Conservation (phyloP, 305 asterid genomes). For the Striga hermonthica region DNA sequence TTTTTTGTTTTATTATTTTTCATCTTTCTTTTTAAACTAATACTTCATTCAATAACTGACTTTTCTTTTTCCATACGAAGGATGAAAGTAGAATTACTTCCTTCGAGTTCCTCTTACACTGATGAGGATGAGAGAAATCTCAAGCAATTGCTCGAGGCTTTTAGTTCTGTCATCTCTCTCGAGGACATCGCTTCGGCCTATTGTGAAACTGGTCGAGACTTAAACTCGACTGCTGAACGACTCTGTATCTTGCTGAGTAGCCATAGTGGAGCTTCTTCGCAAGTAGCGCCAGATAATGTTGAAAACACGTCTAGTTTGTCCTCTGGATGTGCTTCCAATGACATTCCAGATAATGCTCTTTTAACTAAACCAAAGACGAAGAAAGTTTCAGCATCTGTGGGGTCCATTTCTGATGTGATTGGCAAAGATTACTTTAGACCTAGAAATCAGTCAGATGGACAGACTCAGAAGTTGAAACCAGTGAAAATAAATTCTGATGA, state of each 20-base stretch:
- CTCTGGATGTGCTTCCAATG: slow-evolving; percentile 35
- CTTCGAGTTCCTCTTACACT: slow-evolving; percentile 37
- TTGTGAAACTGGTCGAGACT: slow-evolving; percentile 47
- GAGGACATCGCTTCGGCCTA: slow-evolving; percentile 75
- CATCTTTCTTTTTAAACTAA: slow-evolving; percentile 1
- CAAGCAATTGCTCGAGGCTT: slow-evolving; percentile 53
- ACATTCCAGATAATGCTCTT: slow-evolving; percentile 28
- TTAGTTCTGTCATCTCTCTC: slow-evolving; percentile 66
- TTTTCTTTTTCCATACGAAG: slow-evolving; percentile 31
- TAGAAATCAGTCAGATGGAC: slow-evolving; percentile 38
- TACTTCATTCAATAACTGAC: not conserved
- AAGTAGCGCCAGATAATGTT: slow-evolving; percentile 35
- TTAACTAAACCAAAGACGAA: slow-evolving; percentile 40
- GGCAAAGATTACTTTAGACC: slow-evolving; percentile 50
- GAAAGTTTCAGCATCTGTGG: slow-evolving; percentile 56
- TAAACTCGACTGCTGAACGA: slow-evolving; percentile 39
- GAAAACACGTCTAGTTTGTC: slow-evolving; percentile 27
- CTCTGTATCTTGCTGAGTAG: slow-evolving; percentile 41
- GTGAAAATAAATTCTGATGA: slow-evolving; percentile 48
- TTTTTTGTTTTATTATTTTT: slow-evolving; percentile 21
- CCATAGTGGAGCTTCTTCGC: slow-evolving; percentile 30
- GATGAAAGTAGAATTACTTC: slow-evolving; percentile 51
- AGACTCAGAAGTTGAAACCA: slow-evolving; percentile 49
- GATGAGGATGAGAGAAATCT: slow-evolving; percentile 55
- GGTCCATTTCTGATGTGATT: slow-evolving; percentile 61